Evolutionary conservation across 176 grass and related monocot genomes (phyloP).

Genomic region (Alopecurus myosuroides): DNA sequence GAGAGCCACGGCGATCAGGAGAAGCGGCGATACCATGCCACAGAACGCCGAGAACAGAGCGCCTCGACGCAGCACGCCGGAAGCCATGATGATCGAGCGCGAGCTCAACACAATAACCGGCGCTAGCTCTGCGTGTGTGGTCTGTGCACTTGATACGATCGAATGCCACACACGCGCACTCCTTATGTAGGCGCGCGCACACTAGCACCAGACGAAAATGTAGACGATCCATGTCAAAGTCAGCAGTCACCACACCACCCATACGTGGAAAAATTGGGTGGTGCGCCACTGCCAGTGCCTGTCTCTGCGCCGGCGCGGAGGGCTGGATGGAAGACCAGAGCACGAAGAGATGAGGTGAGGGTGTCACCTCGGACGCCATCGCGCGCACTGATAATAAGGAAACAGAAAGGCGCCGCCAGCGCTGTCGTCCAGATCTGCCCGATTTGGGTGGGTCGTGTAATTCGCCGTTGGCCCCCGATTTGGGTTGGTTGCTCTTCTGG

Average conservation of each 20-base stretch:
- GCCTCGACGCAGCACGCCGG: neutral
- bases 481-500: neutral
- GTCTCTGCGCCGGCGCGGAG: neutral
- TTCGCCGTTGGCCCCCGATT: neutral
- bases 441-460: neutral
- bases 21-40: neutral
- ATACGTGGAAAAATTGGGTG: slow-evolving; percentile 7
- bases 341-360: neutral
- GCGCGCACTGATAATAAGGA: neutral
- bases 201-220: neutral
- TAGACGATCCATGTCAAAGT: neutral
- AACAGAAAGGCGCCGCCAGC: neutral
- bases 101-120: neutral
- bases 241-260: neutral
- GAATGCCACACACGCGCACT: neutral
- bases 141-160: neutral
- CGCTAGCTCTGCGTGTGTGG: neutral
- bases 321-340: neutral
- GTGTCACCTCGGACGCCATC: neutral
- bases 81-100: slow-evolving; percentile 16
- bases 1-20: neutral
- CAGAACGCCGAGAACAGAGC: neutral
- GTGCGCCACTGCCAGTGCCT: slow-evolving; percentile 4
- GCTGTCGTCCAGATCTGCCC: neutral
- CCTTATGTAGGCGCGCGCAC: neutral